Conservation (phyloP, 441 rosid species). For the Populus hybrid region DNA sequence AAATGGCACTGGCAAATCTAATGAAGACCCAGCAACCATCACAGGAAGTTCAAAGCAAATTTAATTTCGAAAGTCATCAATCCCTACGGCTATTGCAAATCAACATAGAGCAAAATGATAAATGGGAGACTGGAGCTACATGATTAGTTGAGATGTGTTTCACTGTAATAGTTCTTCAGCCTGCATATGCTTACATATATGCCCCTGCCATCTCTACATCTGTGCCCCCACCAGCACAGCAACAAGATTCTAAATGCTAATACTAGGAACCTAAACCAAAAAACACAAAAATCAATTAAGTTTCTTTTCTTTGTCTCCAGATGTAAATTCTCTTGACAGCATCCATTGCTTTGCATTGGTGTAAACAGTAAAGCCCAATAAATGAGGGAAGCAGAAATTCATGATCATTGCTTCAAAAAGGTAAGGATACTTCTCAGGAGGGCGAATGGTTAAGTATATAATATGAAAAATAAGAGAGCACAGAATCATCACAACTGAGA, state of each 20-base stretch:
- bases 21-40: not conserved
- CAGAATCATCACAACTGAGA: conserved; percentile 23
- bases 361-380: conserved; percentile 45
- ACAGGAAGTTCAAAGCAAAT: not conserved
- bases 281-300: conserved; percentile 29
- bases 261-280: not conserved
- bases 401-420: conserved; percentile 83
- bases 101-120: not conserved
- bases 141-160: not conserved
- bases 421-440: conserved; percentile 78
- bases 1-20: not conserved
- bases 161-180: not conserved
- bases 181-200: not conserved
- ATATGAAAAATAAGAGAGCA: conserved; percentile 60
- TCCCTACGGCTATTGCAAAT: not conserved
- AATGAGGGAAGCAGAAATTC: conserved; percentile 72
- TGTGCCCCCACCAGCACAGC: not conserved
- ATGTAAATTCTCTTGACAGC: conserved; percentile 31
- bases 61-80: not conserved
- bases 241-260: not conserved
- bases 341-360: conserved; percentile 66
- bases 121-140: not conserved
- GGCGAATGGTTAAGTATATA: conserved; percentile 50
- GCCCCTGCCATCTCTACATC: conserved; percentile 1
- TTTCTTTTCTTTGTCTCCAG: conserved; percentile 52